Conservation (phyloP, 257 asterid genomes). For the Oldenlandia corymbosa region DNA sequence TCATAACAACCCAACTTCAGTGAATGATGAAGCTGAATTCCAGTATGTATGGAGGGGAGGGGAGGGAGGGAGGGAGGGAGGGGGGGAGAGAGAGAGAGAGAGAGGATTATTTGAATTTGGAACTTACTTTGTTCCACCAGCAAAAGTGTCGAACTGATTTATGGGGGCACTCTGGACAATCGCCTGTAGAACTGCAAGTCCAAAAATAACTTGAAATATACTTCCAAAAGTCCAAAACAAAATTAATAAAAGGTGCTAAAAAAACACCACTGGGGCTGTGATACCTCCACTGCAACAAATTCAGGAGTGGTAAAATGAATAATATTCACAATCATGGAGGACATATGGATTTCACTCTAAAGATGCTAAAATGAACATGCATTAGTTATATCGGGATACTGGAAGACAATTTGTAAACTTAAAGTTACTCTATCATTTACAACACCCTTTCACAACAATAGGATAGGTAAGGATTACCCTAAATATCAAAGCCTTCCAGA, state of each 20-base stretch:
- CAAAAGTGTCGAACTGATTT: constrained; percentile 81
- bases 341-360: not conserved
- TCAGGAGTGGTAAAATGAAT: too few species aligned
- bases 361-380: not conserved
- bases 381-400: not conserved
- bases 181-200: constrained; percentile 52
- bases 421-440: not conserved
- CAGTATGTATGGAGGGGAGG: too few species aligned
- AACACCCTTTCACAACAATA: not conserved
- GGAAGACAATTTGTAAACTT: not conserved
- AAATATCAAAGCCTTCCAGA: not conserved
- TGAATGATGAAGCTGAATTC: constrained; percentile 1
- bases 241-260: not conserved
- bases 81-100: too few species aligned
- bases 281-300: constrained; percentile 2
- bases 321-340: too few species aligned
- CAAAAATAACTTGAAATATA: not conserved
- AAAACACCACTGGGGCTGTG: too few species aligned
- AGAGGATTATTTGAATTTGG: constrained; percentile 2
- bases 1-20: constrained; percentile 13
- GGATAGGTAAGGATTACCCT: not conserved
- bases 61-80: too few species aligned
- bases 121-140: constrained; percentile 95
- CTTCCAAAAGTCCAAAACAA: not conserved
- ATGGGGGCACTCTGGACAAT: constrained; percentile 73